Conservation (phyloP, 129 eudicot genomes). For the Artemisia annua region DNA sequence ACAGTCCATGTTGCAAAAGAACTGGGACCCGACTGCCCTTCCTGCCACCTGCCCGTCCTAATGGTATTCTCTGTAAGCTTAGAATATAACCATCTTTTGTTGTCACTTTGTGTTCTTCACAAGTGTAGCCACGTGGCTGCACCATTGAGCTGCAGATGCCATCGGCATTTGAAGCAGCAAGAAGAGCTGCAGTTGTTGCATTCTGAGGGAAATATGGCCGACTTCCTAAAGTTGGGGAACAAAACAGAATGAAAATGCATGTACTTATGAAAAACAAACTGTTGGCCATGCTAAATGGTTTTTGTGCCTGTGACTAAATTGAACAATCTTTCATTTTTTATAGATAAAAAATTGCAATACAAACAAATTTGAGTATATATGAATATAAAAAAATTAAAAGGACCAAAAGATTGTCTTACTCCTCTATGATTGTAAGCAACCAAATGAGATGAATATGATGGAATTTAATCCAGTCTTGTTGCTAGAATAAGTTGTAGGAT, state of each 20-base stretch:
- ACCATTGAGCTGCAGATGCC: slow-evolving; percentile 65
- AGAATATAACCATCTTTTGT: slow-evolving; percentile 64
- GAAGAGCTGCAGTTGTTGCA: slow-evolving; percentile 20
- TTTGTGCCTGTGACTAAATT: slow-evolving; percentile 27
- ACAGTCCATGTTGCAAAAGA: slow-evolving; percentile 71
- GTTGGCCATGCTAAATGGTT: slow-evolving; percentile 43
- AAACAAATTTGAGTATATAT: slow-evolving; percentile 35
- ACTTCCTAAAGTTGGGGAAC: slow-evolving; percentile 37
- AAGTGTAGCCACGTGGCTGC: slow-evolving; percentile 47
- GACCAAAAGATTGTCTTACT: slow-evolving; percentile 20
- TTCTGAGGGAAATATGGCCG: slow-evolving; percentile 24
- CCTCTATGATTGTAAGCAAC: slow-evolving; percentile 26
- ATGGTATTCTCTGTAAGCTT: slow-evolving; percentile 65
- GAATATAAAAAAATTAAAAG: slow-evolving; percentile 16
- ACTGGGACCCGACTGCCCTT: slow-evolving; percentile 49
- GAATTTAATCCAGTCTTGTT: slow-evolving; percentile 13
- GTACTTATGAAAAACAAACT: slow-evolving; percentile 20
- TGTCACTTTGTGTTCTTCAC: slow-evolving; percentile 73
- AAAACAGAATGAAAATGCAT: slow-evolving; percentile 27
- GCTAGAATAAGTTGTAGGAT: slow-evolving; percentile 4
- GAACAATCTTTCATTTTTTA: slow-evolving; percentile 24
- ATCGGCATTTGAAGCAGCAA: slow-evolving; percentile 39
- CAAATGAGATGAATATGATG: slow-evolving; percentile 20
- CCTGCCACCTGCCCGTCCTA: slow-evolving; percentile 39
- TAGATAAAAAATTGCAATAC: slow-evolving; percentile 17